These are phyloP conservation scores for Sporothrix protearum DNA, from an alignment of 2,329 filamentous ascomycete genomes.

Conservation along the genomic window DNA sequence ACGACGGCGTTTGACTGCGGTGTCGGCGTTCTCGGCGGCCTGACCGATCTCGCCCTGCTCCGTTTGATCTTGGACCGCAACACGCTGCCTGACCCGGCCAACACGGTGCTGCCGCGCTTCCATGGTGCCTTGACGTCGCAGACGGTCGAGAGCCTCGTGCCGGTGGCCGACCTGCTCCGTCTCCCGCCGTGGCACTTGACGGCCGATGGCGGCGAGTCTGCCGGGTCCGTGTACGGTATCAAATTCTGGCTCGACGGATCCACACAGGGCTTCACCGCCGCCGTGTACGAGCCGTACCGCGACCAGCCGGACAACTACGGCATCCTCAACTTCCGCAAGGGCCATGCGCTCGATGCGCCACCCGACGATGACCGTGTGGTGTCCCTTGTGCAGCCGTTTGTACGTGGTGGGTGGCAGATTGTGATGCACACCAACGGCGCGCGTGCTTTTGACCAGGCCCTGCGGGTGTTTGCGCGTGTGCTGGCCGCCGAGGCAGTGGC, in stretches of 20 bases:
- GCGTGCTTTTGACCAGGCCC: slow-evolving; percentile 24
- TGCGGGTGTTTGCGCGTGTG: slow-evolving; percentile 24
- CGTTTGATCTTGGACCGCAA: not conserved
- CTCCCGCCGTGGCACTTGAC: slow-evolving; percentile 22
- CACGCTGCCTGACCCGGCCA: not conserved
- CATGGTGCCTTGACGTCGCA: slow-evolving; percentile 21
- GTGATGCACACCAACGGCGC: slow-evolving; percentile 27
- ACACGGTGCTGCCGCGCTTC: slow-evolving; percentile 15
- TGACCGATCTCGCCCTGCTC: slow-evolving; percentile 21
- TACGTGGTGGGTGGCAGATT: slow-evolving; percentile 25
- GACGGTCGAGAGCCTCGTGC: slow-evolving; percentile 15
- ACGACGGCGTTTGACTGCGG: slow-evolving; percentile 27
- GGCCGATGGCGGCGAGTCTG: not conserved
- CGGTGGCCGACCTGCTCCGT: slow-evolving; percentile 11
- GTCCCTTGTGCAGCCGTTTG: slow-evolving; percentile 24
- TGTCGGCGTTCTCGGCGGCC: slow-evolving; percentile 18
- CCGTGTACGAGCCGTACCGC: slow-evolving; percentile 22
- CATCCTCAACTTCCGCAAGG: slow-evolving; percentile 31
- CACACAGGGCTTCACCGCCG: slow-evolving; percentile 25
- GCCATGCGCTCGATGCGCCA: slow-evolving; percentile 11
- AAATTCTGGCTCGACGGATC: slow-evolving; percentile 26
- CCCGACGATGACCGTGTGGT: slow-evolving; percentile 23
- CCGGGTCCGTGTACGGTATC: slow-evolving; percentile 19
- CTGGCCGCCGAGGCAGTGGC: slow-evolving; percentile 19
- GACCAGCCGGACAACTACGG: slow-evolving; percentile 29